Percentiles rank a stretch among this genome's conserved stretches.
Conservation (phyloP, 768 basidiomycete species). For the Boletus sp. region DNA sequence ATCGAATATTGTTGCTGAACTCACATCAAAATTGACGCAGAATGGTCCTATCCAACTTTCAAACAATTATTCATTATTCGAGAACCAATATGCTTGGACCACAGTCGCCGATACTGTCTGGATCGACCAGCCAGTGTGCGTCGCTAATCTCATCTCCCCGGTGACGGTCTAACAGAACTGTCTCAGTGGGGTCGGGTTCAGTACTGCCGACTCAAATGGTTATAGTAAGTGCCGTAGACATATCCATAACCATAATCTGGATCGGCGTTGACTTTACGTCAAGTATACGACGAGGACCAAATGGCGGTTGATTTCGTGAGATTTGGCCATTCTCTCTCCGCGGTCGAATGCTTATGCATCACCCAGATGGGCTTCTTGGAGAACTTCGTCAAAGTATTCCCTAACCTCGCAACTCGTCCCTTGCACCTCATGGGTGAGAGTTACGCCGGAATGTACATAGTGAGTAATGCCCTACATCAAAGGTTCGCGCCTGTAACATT, state of each 20-base stretch:
- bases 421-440: conserved; percentile 70
- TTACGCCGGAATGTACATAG: conserved; percentile 72
- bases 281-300: conserved; percentile 61
- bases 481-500: neutral
- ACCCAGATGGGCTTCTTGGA: conserved; percentile 64
- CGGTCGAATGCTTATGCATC: conserved; percentile 1
- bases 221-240: conserved; percentile 43
- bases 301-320: conserved; percentile 52
- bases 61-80: conserved; percentile 44
- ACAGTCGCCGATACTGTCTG: conserved; percentile 64
- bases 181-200: conserved; percentile 55
- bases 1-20: neutral
- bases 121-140: conserved; percentile 69
- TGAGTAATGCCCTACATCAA: conserved; percentile 28
- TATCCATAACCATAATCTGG: neutral
- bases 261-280: conserved; percentile 11
- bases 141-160: neutral
- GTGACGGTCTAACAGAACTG: conserved; percentile 1
- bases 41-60: conserved; percentile 67
- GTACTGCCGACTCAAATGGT: conserved; percentile 59
- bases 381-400: conserved; percentile 75
- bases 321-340: neutral
- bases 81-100: conserved; percentile 58
- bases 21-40: conserved; percentile 34
- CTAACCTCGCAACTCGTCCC: conserved; percentile 61